Evolutionary conservation across 176 grass and related monocot species (phyloP).

Genomic region (Carex cristatella): DNA sequence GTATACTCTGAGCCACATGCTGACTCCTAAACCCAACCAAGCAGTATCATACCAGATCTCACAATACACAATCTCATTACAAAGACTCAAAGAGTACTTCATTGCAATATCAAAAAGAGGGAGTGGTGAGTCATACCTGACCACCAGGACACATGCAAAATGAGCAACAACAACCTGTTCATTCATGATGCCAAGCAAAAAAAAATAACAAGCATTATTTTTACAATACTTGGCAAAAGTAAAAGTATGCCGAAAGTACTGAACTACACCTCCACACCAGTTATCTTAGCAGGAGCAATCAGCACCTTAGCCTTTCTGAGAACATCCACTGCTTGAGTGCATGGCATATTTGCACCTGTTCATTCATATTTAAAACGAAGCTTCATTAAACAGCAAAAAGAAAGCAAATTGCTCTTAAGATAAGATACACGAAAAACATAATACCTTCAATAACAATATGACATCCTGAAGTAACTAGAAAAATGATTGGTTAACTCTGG

Average conservation of each 20-base stretch:
- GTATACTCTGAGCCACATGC: neutral
- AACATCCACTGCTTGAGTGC: slow-evolving; percentile 88
- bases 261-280: slow-evolving; percentile 95
- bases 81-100: neutral
- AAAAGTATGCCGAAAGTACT: neutral
- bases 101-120: neutral
- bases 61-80: neutral
- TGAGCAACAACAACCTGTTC: slow-evolving; percentile 78
- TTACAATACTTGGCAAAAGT: slow-evolving; percentile 9
- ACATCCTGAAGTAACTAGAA: slow-evolving; percentile 78
- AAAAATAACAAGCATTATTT: neutral
- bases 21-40: neutral
- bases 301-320: slow-evolving; percentile 81
- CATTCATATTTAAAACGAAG: slow-evolving; percentile 15
- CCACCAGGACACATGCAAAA: slow-evolving; percentile 99
- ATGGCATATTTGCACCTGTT: slow-evolving; percentile 95
- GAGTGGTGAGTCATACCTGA: slow-evolving; percentile 33
- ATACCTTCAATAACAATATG: slow-evolving; percentile 84
- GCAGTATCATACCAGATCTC: neutral
- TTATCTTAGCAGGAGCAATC: slow-evolving; percentile 92
- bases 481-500: slow-evolving; percentile 66
- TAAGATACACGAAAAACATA: slow-evolving; percentile 15
- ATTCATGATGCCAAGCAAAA: slow-evolving; percentile 19
- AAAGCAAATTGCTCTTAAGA: neutral
- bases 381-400: slow-evolving; percentile 25